These are phyloP conservation scores for Fusarium sp. DNA, from an alignment of 2,329 filamentous ascomycete genomes.

Conservation along the genomic window DNA sequence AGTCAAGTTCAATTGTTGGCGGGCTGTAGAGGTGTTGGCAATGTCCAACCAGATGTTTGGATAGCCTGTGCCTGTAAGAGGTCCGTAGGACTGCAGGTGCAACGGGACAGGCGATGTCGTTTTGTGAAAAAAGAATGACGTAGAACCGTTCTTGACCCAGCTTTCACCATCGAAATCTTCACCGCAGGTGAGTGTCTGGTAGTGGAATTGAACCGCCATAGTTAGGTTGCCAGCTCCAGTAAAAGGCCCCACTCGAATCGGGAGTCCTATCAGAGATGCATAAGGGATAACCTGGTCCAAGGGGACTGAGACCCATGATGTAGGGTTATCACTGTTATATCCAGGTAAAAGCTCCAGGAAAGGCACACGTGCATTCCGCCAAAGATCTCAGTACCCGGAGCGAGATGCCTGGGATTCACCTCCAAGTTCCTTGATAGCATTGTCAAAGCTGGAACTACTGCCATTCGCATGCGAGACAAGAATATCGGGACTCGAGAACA, in stretches of 20 bases:
- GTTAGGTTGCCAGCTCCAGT: slow-evolving; percentile 2
- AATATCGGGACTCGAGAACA: not conserved
- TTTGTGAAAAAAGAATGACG: too few relatives aligned
- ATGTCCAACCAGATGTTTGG: too few relatives aligned
- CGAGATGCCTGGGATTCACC: not conserved
- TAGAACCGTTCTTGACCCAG: too few relatives aligned
- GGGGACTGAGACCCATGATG: not conserved
- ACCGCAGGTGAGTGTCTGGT: rapidly evolving
- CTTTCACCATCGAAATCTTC: too few relatives aligned
- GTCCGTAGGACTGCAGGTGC: too few relatives aligned
- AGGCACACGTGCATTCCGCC: slow-evolving; percentile 3
- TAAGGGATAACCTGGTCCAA: not conserved
- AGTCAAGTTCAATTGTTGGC: too few relatives aligned
- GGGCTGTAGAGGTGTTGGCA: too few relatives aligned
- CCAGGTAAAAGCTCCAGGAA: not conserved
- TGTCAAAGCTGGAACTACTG: not conserved
- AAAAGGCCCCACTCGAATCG: not conserved
- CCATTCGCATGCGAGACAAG: not conserved
- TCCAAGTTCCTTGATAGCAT: not conserved
- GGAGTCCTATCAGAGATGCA: not conserved
- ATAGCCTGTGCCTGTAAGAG: too few relatives aligned
- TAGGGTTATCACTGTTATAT: not conserved
- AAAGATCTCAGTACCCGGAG: not conserved
- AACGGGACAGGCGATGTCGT: too few relatives aligned
- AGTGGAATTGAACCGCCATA: too few relatives aligned